phyloP scores from a whole-genome alignment of 257 asterid species.

The Avicennia marina region DNA sequence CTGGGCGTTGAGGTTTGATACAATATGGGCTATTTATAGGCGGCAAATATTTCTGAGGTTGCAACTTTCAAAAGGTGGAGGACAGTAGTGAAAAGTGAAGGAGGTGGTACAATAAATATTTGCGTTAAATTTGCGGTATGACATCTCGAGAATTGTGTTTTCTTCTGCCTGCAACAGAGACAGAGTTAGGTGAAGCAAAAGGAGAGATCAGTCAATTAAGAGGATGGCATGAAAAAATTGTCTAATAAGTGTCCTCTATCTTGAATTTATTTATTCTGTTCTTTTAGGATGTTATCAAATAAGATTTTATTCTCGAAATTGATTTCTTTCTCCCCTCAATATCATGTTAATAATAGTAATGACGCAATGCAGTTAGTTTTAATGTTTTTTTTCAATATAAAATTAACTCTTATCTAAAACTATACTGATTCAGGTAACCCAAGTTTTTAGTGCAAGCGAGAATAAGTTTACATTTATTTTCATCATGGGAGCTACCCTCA shows the following conservation, averaged over 20 bases:
- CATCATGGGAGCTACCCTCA: not conserved
- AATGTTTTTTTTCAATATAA: too few species aligned
- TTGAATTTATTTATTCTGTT: too few species aligned
- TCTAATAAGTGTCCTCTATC: constrained; percentile 14
- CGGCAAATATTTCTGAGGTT: not conserved
- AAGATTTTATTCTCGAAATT: too few species aligned
- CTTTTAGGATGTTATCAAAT: too few species aligned
- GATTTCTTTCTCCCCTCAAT: too few species aligned
- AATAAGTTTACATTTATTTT: not conserved
- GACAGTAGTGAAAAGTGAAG: constrained; percentile 34
- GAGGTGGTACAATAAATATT: constrained; percentile 24
- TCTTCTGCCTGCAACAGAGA: constrained; percentile 9
- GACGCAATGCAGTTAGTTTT: too few species aligned
- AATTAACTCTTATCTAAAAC: too few species aligned
- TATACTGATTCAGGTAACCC: too few species aligned
- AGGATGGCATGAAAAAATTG: not conserved
- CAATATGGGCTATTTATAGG: constrained; percentile 26
- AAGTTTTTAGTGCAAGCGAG: too few species aligned
- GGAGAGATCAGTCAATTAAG: constrained; percentile 22
- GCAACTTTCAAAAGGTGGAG: constrained; percentile 17
- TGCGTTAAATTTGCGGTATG: constrained; percentile 18
- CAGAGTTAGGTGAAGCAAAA: constrained; percentile 40
- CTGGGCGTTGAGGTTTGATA: not conserved
- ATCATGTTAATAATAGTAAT: too few species aligned
- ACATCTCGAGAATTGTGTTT: constrained; percentile 44